Conservation (phyloP, 2,329 filamentous ascomycete genomes). For the Cytospora schulzeri region DNA sequence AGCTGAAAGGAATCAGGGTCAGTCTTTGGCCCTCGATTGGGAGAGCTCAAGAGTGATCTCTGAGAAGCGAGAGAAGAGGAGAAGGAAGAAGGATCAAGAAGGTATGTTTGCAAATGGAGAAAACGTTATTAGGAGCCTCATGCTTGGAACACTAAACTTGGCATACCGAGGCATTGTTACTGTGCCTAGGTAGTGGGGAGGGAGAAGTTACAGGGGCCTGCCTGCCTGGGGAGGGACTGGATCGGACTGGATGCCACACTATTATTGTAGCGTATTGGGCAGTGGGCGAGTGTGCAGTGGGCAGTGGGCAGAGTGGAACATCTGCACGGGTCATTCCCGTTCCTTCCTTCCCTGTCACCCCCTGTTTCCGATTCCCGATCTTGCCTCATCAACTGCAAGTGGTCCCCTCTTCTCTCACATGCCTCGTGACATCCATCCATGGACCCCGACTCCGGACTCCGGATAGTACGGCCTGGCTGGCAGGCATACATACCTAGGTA, state of each 20-base stretch:
- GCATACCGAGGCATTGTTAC: neutral
- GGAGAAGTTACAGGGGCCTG: neutral
- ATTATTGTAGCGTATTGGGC: no score
- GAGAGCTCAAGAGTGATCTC: neutral
- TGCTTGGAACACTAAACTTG: neutral
- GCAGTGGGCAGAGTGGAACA: neutral
- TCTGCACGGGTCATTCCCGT: neutral
- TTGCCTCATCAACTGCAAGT: neutral
- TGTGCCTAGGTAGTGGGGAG: neutral
- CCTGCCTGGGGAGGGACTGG: no score
- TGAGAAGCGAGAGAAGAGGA: conserved; percentile 4
- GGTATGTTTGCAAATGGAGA: conserved; percentile 17
- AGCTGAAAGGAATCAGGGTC: neutral
- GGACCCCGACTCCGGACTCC: neutral
- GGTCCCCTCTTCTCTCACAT: neutral
- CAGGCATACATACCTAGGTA: no score
- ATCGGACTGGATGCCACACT: no score
- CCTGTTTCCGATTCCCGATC: neutral
- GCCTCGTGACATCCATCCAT: neutral
- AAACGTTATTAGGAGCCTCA: conserved; percentile 2
- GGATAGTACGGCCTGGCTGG: neutral
- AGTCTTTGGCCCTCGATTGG: neutral
- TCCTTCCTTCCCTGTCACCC: neutral
- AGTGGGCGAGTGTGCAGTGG: no score
- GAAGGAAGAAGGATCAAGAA: conserved; percentile 3